phyloP scores from a whole-genome alignment of 345 rosid species.

The Raphanus raphanistrum region DNA sequence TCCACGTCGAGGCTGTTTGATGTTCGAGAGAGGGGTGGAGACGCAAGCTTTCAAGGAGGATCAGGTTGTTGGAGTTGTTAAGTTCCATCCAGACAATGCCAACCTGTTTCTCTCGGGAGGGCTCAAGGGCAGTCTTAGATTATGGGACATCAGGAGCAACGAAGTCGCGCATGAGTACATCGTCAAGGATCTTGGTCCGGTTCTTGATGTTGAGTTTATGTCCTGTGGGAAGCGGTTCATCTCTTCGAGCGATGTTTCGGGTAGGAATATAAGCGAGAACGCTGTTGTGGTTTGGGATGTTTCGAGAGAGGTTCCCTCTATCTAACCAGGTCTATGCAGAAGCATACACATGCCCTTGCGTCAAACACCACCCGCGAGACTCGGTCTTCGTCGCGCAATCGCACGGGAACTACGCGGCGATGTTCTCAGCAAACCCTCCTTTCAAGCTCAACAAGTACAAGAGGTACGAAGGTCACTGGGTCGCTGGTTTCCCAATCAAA shows the following conservation, averaged over 20 bases:
- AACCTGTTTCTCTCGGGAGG: slow-evolving; percentile 87
- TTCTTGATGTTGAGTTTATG: slow-evolving; percentile 82
- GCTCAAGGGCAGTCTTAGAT: slow-evolving; percentile 64
- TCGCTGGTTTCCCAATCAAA: slow-evolving; percentile 79
- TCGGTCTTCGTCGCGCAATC: slow-evolving; percentile 76
- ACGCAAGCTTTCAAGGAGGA: slow-evolving; percentile 65
- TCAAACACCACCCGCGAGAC: slow-evolving; percentile 66
- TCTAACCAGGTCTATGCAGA: slow-evolving; percentile 92
- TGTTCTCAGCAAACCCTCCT: slow-evolving; percentile 71
- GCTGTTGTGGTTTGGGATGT: slow-evolving; percentile 80
- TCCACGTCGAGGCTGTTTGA: slow-evolving; percentile 65
- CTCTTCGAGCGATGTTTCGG: slow-evolving; percentile 79
- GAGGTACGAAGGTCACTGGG: slow-evolving; percentile 71
- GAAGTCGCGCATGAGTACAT: slow-evolving; percentile 58
- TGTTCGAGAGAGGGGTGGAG: slow-evolving; percentile 73
- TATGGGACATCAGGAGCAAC: slow-evolving; percentile 76
- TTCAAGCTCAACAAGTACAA: slow-evolving; percentile 80
- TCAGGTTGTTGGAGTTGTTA: slow-evolving; percentile 61
- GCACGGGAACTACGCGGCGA: slow-evolving; percentile 85
- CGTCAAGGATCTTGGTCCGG: slow-evolving; percentile 56
- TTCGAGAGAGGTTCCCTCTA: slow-evolving; percentile 65
- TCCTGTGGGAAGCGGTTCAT: slow-evolving; percentile 62
- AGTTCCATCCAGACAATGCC: slow-evolving; percentile 62
- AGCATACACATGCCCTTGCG: slow-evolving; percentile 81
- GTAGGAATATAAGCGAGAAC: slow-evolving; percentile 73